A percentile compares a stretch with the other conserved stretches of the same genome.
Evolutionary conservation across 169 alveolate genomes (phyloP).

Genomic region (Eimeria praecox): DNA sequence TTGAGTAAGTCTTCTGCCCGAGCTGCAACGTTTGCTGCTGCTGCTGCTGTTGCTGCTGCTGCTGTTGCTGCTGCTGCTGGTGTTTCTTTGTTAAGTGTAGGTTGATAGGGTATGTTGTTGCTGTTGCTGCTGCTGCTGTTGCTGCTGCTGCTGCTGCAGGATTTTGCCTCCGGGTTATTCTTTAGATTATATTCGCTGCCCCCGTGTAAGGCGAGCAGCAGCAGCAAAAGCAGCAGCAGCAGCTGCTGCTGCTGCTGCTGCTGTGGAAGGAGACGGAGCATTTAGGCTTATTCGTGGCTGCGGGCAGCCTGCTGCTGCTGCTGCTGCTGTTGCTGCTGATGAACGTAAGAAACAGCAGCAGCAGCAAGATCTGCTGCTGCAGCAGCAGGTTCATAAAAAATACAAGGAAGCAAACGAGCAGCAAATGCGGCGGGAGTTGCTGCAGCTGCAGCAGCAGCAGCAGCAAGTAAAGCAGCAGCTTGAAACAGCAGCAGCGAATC

Average conservation of each 20-base stretch:
- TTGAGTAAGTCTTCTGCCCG: background rate
- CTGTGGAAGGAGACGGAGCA: conserved; percentile 13
- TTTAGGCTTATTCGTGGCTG: background rate
- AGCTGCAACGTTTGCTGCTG: background rate
- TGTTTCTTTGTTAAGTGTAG: no score
- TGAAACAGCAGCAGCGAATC: background rate
- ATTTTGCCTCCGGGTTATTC: conserved; percentile 9
- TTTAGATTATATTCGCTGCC: conserved; percentile 14
- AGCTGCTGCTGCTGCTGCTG: conserved; percentile 38
- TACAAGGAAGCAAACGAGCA: background rate
- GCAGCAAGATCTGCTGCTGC: conserved; percentile 16
- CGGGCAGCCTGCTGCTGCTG: conserved; percentile 30
- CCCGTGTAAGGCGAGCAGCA: conserved; percentile 48
- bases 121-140: conserved; percentile 12
- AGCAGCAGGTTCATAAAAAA: conserved; percentile 34
- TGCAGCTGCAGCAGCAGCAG: conserved; percentile 67
- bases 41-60: background rate
- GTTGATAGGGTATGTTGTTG: background rate
- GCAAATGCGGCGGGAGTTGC: conserved; percentile 32
- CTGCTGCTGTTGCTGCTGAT: background rate
- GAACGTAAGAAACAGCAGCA: background rate
- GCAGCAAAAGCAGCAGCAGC: conserved; percentile 22
- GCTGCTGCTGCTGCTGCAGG: conserved; percentile 19
- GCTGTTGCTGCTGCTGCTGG: background rate
- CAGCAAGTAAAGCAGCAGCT: background rate